phyloP scores from a whole-genome alignment of 2,329 filamentous ascomycete species.

The Karstenula rhodostoma region DNA sequence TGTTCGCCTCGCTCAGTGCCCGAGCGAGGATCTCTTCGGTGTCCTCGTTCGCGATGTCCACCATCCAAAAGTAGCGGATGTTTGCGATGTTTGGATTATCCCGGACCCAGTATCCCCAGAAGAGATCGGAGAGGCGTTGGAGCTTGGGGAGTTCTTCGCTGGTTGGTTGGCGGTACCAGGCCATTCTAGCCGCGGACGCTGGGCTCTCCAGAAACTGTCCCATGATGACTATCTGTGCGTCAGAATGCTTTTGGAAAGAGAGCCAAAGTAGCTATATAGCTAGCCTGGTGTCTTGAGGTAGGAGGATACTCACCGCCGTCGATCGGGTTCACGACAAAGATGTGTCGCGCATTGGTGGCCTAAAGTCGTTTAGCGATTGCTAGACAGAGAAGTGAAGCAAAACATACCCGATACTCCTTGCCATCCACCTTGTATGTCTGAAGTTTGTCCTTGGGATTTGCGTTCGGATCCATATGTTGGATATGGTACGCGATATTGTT shows the following conservation, averaged over 20 bases:
- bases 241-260: background rate
- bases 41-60: slow-evolving; percentile 27
- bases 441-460: slow-evolving; percentile 18
- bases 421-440: slow-evolving; percentile 30
- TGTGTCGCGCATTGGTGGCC: slow-evolving; percentile 28
- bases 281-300: background rate
- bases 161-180: slow-evolving; percentile 3
- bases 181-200: background rate
- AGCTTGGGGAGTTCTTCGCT: slow-evolving; percentile 25
- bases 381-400: too few species aligned
- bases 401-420: slow-evolving; percentile 22
- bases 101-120: slow-evolving; percentile 31
- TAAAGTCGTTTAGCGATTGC: slow-evolving; percentile 8
- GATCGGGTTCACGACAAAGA: slow-evolving; percentile 22
- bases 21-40: slow-evolving; percentile 28
- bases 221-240: slow-evolving; percentile 11
- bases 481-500: slow-evolving; percentile 25
- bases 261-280: too few species aligned
- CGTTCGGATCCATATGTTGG: slow-evolving; percentile 26
- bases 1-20: slow-evolving; percentile 15
- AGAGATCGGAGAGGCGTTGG: slow-evolving; percentile 25
- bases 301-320: slow-evolving; percentile 15
- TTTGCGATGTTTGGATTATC: slow-evolving; percentile 22
- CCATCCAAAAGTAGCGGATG: slow-evolving; percentile 30
- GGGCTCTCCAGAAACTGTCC: slow-evolving; percentile 9